These are phyloP conservation scores for Ampelocalamus luodianensis DNA, from an alignment of 176 grass and related monocot species.

Conservation along the genomic window DNA sequence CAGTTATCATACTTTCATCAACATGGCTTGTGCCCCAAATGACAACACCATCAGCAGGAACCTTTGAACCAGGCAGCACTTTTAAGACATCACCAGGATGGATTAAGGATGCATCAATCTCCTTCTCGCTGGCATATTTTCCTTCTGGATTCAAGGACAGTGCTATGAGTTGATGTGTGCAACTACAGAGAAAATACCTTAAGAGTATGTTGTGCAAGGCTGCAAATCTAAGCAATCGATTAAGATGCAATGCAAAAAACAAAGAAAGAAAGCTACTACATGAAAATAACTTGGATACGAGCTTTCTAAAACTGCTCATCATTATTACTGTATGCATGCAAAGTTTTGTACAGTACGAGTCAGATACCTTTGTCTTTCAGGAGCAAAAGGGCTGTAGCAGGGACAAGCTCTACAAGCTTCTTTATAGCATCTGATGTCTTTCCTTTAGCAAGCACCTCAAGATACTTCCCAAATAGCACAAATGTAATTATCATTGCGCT, in stretches of 20 bases:
- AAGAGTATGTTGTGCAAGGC: constrained; percentile 21
- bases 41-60: constrained; percentile 74
- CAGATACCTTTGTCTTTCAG: constrained; percentile 65
- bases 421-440: constrained; percentile 86
- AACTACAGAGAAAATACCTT: constrained; percentile 22
- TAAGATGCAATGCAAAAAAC: constrained; percentile 27
- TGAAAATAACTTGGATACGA: constrained; percentile 18
- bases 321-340: constrained; percentile 4
- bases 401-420: constrained; percentile 81
- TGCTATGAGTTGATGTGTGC: constrained; percentile 14
- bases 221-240: constrained; percentile 22
- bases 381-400: constrained; percentile 75
- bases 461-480: constrained; percentile 82
- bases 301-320: constrained; percentile 22
- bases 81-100: constrained; percentile 77
- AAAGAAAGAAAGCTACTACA: neutral
- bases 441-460: constrained; percentile 84
- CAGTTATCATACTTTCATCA: constrained; percentile 89
- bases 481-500: constrained; percentile 92
- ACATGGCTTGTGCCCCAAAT: constrained; percentile 79
- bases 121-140: constrained; percentile 57
- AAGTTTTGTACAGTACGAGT: constrained; percentile 4
- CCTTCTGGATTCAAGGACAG: constrained; percentile 54
- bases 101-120: constrained; percentile 70
- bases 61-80: constrained; percentile 83